Evolutionary conservation across 352 stramenopile genomes (phyloP).

Genomic region (Peronospora tabacina): DNA sequence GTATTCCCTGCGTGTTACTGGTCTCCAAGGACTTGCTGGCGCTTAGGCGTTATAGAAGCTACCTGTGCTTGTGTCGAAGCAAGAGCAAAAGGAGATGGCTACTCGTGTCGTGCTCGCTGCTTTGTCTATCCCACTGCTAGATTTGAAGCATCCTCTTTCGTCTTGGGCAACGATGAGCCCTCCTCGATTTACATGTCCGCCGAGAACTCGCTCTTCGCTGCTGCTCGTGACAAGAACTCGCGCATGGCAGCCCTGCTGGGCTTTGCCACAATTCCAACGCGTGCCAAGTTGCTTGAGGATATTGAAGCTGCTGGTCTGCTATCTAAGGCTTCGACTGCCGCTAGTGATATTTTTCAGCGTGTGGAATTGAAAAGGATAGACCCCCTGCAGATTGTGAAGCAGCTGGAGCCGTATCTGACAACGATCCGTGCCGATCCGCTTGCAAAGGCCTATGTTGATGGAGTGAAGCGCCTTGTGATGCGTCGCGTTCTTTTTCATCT

Average conservation of each 20-base stretch:
- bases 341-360: constrained; percentile 56
- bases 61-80: constrained; percentile 48
- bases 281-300: constrained; percentile 88
- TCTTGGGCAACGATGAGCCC: constrained; percentile 47
- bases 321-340: constrained; percentile 42
- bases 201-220: constrained; percentile 30
- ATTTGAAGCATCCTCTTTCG: constrained; percentile 48
- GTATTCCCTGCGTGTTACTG: constrained; percentile 88
- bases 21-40: constrained; percentile 58
- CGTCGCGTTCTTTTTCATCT: constrained; percentile 80
- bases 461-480: constrained; percentile 61
- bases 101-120: constrained; percentile 89
- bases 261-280: constrained; percentile 78
- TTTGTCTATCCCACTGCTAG: constrained; percentile 88
- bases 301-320: constrained; percentile 74
- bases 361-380: constrained; percentile 66
- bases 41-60: constrained; percentile 28
- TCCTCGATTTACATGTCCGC: constrained; percentile 43
- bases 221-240: constrained; percentile 88
- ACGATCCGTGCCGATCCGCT: constrained; percentile 34
- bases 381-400: constrained; percentile 65
- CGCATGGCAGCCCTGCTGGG: constrained; percentile 92
- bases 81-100: constrained; percentile 83
- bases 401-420: constrained; percentile 54
- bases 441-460: constrained; percentile 50